These are phyloP conservation scores for Lunularia cruciata DNA, from an alignment of 225 moss, liverwort and hornwort species.

Conservation along the genomic window DNA sequence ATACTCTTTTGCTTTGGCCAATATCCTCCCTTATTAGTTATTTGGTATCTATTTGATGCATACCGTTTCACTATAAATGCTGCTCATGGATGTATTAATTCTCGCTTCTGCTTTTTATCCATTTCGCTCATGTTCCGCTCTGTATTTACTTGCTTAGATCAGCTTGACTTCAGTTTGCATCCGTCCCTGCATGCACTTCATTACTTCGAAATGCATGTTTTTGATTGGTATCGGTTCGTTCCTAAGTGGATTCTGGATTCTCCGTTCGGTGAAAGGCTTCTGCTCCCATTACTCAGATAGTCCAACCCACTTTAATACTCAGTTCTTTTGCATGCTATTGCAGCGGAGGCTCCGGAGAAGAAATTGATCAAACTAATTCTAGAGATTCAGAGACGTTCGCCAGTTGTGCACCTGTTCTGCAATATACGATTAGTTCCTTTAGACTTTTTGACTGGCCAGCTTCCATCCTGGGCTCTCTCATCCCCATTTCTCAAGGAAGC, in stretches of 20 bases:
- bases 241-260: neutral
- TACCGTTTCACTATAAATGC: too few species aligned
- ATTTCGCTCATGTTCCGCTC: too few species aligned
- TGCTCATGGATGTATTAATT: too few species aligned
- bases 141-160: too few species aligned
- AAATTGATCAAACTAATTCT: constrained; percentile 61
- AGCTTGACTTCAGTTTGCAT: too few species aligned
- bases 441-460: constrained; percentile 64
- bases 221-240: neutral
- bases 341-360: constrained; percentile 81
- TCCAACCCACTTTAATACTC: too few species aligned
- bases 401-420: constrained; percentile 81
- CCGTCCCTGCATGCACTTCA: too few species aligned
- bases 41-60: too few species aligned
- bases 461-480: constrained; percentile 73
- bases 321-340: constrained; percentile 8
- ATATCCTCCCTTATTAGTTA: too few species aligned
- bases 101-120: too few species aligned
- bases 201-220: neutral
- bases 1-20: too few species aligned
- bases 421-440: constrained; percentile 65
- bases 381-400: constrained; percentile 64
- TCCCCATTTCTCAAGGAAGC: constrained; percentile 62
- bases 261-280: neutral
- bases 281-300: too few species aligned